Evolutionary conservation across 345 rosid genomes (phyloP), one percentile per base, ranked within the genome.

Genomic region (Eucalyptus polyanthemos): DNA sequence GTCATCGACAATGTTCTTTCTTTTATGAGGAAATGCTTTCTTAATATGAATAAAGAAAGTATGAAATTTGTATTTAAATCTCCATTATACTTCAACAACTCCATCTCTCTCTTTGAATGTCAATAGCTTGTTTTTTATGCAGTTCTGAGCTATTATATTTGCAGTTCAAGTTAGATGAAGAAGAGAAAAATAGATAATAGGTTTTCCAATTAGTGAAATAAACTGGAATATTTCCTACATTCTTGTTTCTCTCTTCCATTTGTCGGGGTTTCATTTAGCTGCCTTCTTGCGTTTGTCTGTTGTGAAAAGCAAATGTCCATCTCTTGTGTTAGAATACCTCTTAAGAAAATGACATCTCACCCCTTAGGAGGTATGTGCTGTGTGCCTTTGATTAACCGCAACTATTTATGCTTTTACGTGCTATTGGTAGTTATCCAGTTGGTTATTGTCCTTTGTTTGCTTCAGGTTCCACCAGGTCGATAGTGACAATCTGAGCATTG

Each of bases 401-500:
- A 37, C 83, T 76, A 37, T 76, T 40, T 37, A 37, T 88, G 42
- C 69, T 88, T 22, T 86, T 86, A 49, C 3, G 27, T 86, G 60
- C 44, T 19, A 50, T 89, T 86, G 44, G 44, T 44, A 62, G 60
- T 80, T 62, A 67, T 80, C 89, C 91, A 60, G 87, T 83, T 76
- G 37, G 21, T 7, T 80, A 42, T 87, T 89, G 88, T 45, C 91
- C 88, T 88, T 56, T 89, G 80, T 69, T 90, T 91, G 91, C 89
- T 91, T 58, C 94, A 97, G 99, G 98, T 97, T 95, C 88, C 99
- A 97, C 91, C 97, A 96, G 92, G 94, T 97, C 50, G 98, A 97
- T 91, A 97, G 99, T 86, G 94, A 93, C 88, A 95, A 95, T 90
- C 91, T 97, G 93, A 97, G 96, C 49, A 92, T 96, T 69, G 98